These are phyloP conservation scores for Quillaja saponaria DNA, from an alignment of 306 rosid species.

Conservation along the genomic window DNA sequence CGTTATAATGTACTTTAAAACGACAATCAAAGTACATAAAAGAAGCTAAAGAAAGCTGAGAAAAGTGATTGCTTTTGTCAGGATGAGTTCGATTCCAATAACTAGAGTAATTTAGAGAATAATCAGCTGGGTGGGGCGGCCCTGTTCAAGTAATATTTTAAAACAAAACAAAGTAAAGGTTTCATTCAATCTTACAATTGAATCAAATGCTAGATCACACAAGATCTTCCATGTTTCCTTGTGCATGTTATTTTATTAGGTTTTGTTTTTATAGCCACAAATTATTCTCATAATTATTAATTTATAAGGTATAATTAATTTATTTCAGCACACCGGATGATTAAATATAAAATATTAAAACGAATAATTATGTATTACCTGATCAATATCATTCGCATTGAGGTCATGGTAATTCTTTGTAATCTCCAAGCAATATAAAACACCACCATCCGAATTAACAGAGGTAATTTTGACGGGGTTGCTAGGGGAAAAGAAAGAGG, in stretches of 20 bases:
- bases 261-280: no score
- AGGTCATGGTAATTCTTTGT: conserved; percentile 71
- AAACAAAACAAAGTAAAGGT: conserved; percentile 30
- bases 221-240: conserved; percentile 69
- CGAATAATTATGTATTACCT: no score
- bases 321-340: no score
- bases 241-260: conserved; percentile 35
- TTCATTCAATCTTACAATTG: conserved; percentile 43
- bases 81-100: conserved; percentile 35
- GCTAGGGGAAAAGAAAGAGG: conserved; percentile 80
- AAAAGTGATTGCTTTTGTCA: conserved; percentile 35
- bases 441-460: conserved; percentile 64
- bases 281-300: no score
- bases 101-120: conserved; percentile 40
- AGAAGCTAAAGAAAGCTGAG: conserved; percentile 20
- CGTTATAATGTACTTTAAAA: not conserved
- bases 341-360: no score
- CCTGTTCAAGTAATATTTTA: conserved; percentile 36
- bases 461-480: conserved; percentile 83
- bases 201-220: conserved; percentile 51
- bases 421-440: conserved; percentile 90
- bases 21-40: conserved; percentile 8
- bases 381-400: conserved; percentile 51
- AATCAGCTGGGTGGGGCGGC: conserved; percentile 50
- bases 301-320: no score